Base-by-base conservation (phyloP, 495 filamentous ascomycete species). In the Talaromyces liani region DNA sequence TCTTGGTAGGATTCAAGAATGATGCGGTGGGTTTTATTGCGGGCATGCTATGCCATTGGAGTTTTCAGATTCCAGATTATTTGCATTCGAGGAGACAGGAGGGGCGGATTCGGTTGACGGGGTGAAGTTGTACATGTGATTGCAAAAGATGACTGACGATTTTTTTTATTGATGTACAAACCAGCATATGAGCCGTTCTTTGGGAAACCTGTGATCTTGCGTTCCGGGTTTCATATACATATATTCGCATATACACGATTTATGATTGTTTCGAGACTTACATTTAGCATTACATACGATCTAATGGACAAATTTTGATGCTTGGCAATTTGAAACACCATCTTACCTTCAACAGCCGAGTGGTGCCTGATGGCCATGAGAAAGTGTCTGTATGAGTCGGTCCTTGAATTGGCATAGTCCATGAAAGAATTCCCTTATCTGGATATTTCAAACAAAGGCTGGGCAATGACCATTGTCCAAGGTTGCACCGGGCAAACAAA, bases 1-100 rank as follows among this genome's bases (percentile, higher is more conserved):
- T 86, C 18, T 78, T 92, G 64, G 72, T 98, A 20, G 91, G 91
- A n/a, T 96, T 95, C 65, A 87, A 83, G 73, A 97, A 96, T 71
- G 91, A 93, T 72, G 91, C 86, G 16, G 81, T 95, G 18, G 93
- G 93, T 0, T 97, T 98, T 69, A 63, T 88, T 22, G 91, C 88
- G 0, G 93, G 93, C 0, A 82, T 94, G 79, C 64, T 89, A 10
- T 90, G 88, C 70, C 81, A 91, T 72, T 87, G 81, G 77, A 73
- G 71, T 6, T 83, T 79, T 66, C 66, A 73, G 60, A 51, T 78
- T 51, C 79, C 80, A 1, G 66, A 55, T 0, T 63, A 71, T 22
- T 62, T 68, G 73, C 16, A 74, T 74, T 72, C 69, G 64, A n/a
- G 65, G 73, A 62, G 71, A 75, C 69, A 64, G 10, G 64, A 74